A percentile compares a stretch with the other conserved stretches of the same genome.
Evolutionary conservation across 345 rosid genomes (phyloP).

Genomic region (Camelina sativa): DNA sequence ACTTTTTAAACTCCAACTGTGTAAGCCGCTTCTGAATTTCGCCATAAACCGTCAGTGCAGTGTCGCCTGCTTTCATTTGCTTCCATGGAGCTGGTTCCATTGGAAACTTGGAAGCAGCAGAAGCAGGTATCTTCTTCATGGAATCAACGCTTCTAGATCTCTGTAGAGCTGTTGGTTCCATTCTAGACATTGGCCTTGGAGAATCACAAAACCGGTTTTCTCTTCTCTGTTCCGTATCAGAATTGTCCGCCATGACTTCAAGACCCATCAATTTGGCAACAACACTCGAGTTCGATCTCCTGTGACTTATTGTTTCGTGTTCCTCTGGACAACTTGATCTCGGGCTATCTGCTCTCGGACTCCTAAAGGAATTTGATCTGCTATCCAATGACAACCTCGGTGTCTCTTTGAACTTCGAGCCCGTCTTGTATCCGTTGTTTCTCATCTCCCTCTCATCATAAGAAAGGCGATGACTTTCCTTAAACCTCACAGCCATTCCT

Average conservation of each 20-base stretch:
- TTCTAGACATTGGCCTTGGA: slow-evolving; percentile 51
- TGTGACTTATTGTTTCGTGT: slow-evolving; percentile 50
- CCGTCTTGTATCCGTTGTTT: slow-evolving; percentile 53
- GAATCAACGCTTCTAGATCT: slow-evolving; percentile 49
- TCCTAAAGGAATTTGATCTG: slow-evolving; percentile 56
- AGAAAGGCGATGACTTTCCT: slow-evolving; percentile 75
- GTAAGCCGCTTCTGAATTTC: slow-evolving; percentile 82
- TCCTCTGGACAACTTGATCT: slow-evolving; percentile 47
- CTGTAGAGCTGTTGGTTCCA: slow-evolving; percentile 52
- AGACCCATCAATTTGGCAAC: slow-evolving; percentile 95
- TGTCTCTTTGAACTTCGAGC: slow-evolving; percentile 66
- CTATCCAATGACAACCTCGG: slow-evolving; percentile 93
- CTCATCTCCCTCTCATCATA: slow-evolving; percentile 77
- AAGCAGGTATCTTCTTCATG: slow-evolving; percentile 51
- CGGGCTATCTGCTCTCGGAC: slow-evolving; percentile 45
- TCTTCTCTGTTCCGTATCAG: slow-evolving; percentile 41
- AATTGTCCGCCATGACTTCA: slow-evolving; percentile 58
- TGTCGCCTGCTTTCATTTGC: slow-evolving; percentile 47
- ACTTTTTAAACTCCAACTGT: slow-evolving; percentile 69
- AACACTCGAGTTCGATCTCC: slow-evolving; percentile 56
- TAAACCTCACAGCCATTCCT: slow-evolving; percentile 37
- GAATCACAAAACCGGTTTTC: slow-evolving; percentile 49
- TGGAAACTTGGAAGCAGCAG: slow-evolving; percentile 55
- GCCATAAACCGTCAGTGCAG: slow-evolving; percentile 64
- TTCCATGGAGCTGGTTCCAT: slow-evolving; percentile 77